Conservation (phyloP, 176 grass and related monocot species). For the Oryza brachyantha region DNA sequence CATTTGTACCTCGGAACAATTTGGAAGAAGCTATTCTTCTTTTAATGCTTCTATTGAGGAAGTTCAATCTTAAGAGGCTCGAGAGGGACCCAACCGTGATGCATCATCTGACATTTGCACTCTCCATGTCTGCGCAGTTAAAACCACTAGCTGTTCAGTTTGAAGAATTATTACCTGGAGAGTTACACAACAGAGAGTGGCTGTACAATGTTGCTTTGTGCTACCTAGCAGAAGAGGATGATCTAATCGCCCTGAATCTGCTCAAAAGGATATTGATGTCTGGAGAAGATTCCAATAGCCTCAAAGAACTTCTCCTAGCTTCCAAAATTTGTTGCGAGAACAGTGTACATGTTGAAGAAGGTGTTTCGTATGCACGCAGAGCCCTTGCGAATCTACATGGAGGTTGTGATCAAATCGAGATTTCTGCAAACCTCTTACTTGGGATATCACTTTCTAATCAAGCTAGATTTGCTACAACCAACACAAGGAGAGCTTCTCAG, state of each 20-base stretch:
- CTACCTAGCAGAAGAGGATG: constrained; percentile 67
- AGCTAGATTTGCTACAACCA: constrained; percentile 52
- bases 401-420: constrained; percentile 50
- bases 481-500: constrained; percentile 54
- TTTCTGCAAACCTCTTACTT: constrained; percentile 52
- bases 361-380: constrained; percentile 67
- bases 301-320: constrained; percentile 73
- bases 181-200: constrained; percentile 57
- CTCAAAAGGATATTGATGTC: constrained; percentile 60
- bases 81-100: constrained; percentile 68
- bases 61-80: constrained; percentile 62
- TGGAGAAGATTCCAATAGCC: constrained; percentile 49
- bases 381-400: constrained; percentile 43
- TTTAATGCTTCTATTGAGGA: constrained; percentile 77
- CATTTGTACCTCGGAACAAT: constrained; percentile 79
- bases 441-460: constrained; percentile 63
- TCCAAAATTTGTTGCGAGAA: constrained; percentile 76
- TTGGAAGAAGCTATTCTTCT: constrained; percentile 88
- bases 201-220: constrained; percentile 70
- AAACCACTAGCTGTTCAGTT: constrained; percentile 55
- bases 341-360: constrained; percentile 43
- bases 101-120: constrained; percentile 74
- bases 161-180: constrained; percentile 64
- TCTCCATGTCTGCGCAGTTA: constrained; percentile 68
- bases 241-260: constrained; percentile 57